Evolutionary conservation across 2,329 filamentous ascomycete species (phyloP), one percentile per base, ranked within the genome.

Genomic region (Talaromyces sp.): DNA sequence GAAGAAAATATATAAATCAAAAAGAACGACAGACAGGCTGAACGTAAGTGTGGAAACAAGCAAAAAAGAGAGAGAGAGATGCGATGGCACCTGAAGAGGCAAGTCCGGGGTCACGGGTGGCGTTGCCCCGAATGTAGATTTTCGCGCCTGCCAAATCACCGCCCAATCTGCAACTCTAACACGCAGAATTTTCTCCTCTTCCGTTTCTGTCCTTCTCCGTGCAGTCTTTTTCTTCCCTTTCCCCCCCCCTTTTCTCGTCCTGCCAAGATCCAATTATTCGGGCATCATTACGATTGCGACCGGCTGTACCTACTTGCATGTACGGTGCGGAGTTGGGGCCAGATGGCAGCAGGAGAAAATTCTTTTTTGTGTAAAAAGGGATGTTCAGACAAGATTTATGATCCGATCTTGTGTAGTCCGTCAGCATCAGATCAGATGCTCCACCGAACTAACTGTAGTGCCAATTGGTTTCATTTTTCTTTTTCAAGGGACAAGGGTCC

Each of bases 81-180:
- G 29, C 15, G 31, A 43, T 25, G 19, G 45, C 8, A 34, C 61
- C 61, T 58, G 61, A 63, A 63, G 51, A 58, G 61, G 61, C 61
- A 63, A 63, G 43, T 56, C 61, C 49, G 61, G 49, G 61, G 43
- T 56, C 61, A 36, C 49, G 49, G 61, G 61, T 63, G 61, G 61
- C 61, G 61, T 29, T 40, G 49, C 49, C 49, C 61, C 49, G 25
- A 43, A 19, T 36, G 47, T 58, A 47, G 27, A 29, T 31, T 29
- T n/a, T 53, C 27, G 15, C 49, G 25, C 27, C 47, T 51, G 25
- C 25, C 25, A 29, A 27, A 29, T 56, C 53, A 56, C 53, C 53
- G 47, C 47, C 47, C 47, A 45, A 45, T 45, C 40, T 11, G n/a
- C 40, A 36, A 61, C 43, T 61, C 43, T 36, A 25, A n/a, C 45